Evolutionary conservation across 441 rosid species (phyloP), one percentile per base, ranked within the genome.

Genomic region (Mallotus japonicus): DNA sequence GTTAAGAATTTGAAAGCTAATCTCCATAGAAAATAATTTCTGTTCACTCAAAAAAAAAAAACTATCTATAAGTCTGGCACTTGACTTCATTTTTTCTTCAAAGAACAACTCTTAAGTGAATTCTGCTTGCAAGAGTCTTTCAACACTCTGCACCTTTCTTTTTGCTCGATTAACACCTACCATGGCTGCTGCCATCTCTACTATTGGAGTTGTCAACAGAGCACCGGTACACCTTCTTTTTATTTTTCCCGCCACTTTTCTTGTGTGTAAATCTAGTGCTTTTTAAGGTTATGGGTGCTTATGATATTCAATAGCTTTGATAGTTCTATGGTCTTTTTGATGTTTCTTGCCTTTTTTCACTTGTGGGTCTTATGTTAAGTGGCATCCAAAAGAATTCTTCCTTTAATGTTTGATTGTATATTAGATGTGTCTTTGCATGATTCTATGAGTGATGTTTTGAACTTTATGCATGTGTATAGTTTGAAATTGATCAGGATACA

Each of bases 121-220:
- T 15, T 68, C 17, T 37, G 20, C 62, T 67, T 37, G 60, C 66
- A 24, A 65, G 65, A 15, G 34, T 4, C 62, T 17, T 47, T 49
- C 37, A 1, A 62, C 70, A n/a, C 66, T 75, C 42, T 34, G 37
- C 64, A 20, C 20, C 42, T 71, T 44, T 2, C 32, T 16, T 59
- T 28, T 61, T 44, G 65, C 72, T 71, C 37, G 6, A 53, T 16
- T 20, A 13, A 13, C 19, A 53, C 40, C 40, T 7, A 47, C 56
- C 80, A 73, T 91, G 96, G 97, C 98, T 62, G 77, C 97, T 47
- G 85, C 97, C 56, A 80, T 91, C 81, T 79, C 98, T 74, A 89
- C 98, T 62, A 81, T 88, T 67, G 93, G 93, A 79, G 85, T 87
- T 47, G 87, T 88, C 80, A 91, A 88, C 84, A 69, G 87, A 68